Base-by-base conservation (phyloP, 345 rosid genomes). In the Moricandia arvensis region DNA sequence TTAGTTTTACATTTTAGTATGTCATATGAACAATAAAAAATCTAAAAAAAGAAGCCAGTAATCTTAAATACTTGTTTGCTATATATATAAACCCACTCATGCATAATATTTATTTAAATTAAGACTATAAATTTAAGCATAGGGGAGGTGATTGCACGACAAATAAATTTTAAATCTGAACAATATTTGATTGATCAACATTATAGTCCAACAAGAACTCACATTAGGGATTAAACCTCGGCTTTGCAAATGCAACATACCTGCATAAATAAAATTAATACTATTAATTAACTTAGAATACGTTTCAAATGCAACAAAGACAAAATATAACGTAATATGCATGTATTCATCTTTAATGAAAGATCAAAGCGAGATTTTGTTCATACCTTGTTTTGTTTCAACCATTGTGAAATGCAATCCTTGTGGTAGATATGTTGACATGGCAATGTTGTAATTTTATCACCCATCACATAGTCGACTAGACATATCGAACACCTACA, bases 371-470 rank as follows among this genome's bases (percentile, higher is more conserved):
- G 5, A 26, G 8, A 27, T 11, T 17, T 26, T 72, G 15, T 35
- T 34, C 70, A 33, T 76, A 76, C 80, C 8, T 26, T 43, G 18
- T 34, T 77, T 4, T 43, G 53, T 47, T 5, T 47, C 8, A 77
- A 13, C 80, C 80, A 77, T 0, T n/a, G 30, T 43, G 71, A 29
- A 55, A 77, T 77, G 66, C 80, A 77, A 10, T 70, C 60, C 8
- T 77, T 70, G 21, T 77, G 80, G 59, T 77, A 77, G 31, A 70
- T 64, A 63, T 77, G 80, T 21, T 55, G 18, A 45, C 80, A 77
- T 45, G 67, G 71, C 24, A 77, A 45, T 8, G 55, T 71, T 3
- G 6, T 55, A 5, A 77, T 37, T 24, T 31, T 71, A n/a, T 77
- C 80, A 10, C 76, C 80, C 0, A n/a, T 7, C 4, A 0, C 35